A percentile compares a stretch with the other conserved stretches of the same genome.
phyloP scores from a whole-genome alignment of 2,329 filamentous ascomycete species.

The Ascochyta lentis region DNA sequence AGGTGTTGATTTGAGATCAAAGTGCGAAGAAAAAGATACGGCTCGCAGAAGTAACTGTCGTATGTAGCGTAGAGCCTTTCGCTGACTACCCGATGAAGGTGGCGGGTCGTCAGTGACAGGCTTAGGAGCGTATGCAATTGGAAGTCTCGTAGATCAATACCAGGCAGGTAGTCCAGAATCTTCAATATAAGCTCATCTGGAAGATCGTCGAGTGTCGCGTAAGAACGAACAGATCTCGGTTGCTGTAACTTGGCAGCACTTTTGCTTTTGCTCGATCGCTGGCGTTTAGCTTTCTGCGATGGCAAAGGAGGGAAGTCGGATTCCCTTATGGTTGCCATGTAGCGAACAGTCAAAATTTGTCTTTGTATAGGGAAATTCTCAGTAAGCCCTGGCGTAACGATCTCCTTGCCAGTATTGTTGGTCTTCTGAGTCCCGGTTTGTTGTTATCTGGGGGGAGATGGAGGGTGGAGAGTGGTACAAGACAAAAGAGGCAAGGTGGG shows the following conservation, averaged over 20 bases:
- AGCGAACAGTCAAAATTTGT: neutral
- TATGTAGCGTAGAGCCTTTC: constrained; percentile 30
- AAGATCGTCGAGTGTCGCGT: constrained; percentile 27
- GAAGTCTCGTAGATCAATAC: constrained; percentile 21
- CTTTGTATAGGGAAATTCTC: neutral
- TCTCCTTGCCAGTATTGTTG: too few relatives aligned
- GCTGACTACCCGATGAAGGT: constrained; percentile 31
- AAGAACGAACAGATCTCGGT: neutral
- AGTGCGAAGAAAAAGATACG: constrained; percentile 40
- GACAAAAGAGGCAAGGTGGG: constrained; percentile 1
- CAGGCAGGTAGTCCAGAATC: constrained; percentile 34
- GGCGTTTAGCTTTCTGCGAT: constrained; percentile 13
- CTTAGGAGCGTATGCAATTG: constrained; percentile 27
- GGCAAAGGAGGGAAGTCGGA: constrained; percentile 33
- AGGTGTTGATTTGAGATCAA: constrained; percentile 26
- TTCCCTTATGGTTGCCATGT: constrained; percentile 25
- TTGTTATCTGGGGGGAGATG: neutral
- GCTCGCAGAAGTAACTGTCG: constrained; percentile 31
- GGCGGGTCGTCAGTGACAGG: constrained; percentile 32
- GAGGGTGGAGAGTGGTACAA: neutral
- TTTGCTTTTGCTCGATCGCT: neutral
- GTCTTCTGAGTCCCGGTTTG: neutral
- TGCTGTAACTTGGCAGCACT: neutral
- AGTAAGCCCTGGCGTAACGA: neutral
- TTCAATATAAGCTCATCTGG: constrained; percentile 39